Evolutionary conservation across 139 green algal species (phyloP).

Genomic region (Chlamydomonas sp.): DNA sequence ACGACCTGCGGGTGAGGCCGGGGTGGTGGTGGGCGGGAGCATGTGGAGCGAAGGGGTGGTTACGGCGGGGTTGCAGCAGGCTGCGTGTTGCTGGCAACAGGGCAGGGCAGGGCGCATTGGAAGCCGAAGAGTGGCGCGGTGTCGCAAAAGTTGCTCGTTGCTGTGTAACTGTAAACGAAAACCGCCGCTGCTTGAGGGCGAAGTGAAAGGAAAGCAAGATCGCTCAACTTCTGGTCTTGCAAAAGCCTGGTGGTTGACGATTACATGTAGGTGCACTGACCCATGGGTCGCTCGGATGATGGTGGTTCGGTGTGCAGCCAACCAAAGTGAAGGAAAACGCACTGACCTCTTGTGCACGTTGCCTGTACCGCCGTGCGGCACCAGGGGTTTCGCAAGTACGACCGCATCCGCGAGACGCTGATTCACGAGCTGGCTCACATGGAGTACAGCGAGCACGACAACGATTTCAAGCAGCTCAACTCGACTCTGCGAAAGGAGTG

Average conservation of each 20-base stretch:
- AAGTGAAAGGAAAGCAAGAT: too few relatives aligned
- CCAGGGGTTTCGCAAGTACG: slow-evolving; percentile 76
- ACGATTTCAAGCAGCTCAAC: slow-evolving; percentile 80
- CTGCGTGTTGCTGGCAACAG: too few relatives aligned
- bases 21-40: slow-evolving; percentile 10
- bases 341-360: background rate
- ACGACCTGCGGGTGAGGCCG: slow-evolving; percentile 69
- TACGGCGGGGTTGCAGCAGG: too few relatives aligned
- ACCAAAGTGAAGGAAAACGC: background rate
- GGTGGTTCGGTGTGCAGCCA: background rate
- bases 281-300: too few relatives aligned
- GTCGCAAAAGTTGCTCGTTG: too few relatives aligned
- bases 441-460: slow-evolving; percentile 82
- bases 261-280: too few relatives aligned
- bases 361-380: background rate
- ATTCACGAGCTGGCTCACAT: slow-evolving; percentile 92
- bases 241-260: too few relatives aligned
- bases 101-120: too few relatives aligned
- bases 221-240: too few relatives aligned
- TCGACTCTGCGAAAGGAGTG: background rate
- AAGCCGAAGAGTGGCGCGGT: too few relatives aligned
- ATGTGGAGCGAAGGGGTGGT: background rate
- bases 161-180: too few relatives aligned
- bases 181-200: too few relatives aligned
- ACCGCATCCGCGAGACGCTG: slow-evolving; percentile 83